A percentile compares a stretch with the other conserved stretches of the same genome.
These are phyloP conservation scores for Amylostereum chailletii DNA, from an alignment of 1,284 basidiomycete genomes.

Conservation along the genomic window DNA sequence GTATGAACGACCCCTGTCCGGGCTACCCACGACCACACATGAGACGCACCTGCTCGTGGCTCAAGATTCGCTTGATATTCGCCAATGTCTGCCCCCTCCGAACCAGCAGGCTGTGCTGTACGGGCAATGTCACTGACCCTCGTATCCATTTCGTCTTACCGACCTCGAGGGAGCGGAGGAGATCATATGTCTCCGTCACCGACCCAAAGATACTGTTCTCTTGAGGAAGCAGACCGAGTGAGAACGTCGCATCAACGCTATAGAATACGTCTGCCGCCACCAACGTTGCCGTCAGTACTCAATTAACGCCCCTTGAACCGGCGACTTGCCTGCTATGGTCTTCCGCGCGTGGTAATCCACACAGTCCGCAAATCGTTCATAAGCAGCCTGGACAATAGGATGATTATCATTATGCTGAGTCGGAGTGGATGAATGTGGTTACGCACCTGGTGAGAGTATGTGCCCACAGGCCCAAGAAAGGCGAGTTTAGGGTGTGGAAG, in stretches of 20 bases:
- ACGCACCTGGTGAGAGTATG: slow-evolving; percentile 69
- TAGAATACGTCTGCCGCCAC: slow-evolving; percentile 43
- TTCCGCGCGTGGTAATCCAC: slow-evolving; percentile 41
- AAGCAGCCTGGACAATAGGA: slow-evolving; percentile 40
- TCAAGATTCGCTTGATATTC: slow-evolving; percentile 48
- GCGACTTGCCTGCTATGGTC: slow-evolving; percentile 44
- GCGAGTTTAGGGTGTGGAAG: slow-evolving; percentile 17
- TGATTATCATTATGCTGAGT: background rate
- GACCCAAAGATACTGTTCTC: slow-evolving; percentile 69
- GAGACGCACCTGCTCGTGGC: slow-evolving; percentile 63
- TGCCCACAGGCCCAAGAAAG: slow-evolving; percentile 65
- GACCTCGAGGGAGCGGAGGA: slow-evolving; percentile 34
- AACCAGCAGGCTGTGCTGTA: slow-evolving; percentile 64
- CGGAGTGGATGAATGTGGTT: background rate
- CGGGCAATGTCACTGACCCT: slow-evolving; percentile 46
- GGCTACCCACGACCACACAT: background rate
- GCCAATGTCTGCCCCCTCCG: slow-evolving; percentile 42
- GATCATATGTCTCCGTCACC: slow-evolving; percentile 69
- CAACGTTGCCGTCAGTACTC: too few species aligned
- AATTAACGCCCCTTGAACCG: background rate
- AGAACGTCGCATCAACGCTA: slow-evolving; percentile 31
- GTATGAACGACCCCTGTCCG: background rate
- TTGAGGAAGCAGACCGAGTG: slow-evolving; percentile 57
- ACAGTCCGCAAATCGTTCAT: slow-evolving; percentile 41
- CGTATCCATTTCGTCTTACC: slow-evolving; percentile 39